Percentiles rank a stretch among this genome's conserved stretches.
Evolutionary conservation across 768 basidiomycete species (phyloP).

Genomic region (Podaxis sp.): DNA sequence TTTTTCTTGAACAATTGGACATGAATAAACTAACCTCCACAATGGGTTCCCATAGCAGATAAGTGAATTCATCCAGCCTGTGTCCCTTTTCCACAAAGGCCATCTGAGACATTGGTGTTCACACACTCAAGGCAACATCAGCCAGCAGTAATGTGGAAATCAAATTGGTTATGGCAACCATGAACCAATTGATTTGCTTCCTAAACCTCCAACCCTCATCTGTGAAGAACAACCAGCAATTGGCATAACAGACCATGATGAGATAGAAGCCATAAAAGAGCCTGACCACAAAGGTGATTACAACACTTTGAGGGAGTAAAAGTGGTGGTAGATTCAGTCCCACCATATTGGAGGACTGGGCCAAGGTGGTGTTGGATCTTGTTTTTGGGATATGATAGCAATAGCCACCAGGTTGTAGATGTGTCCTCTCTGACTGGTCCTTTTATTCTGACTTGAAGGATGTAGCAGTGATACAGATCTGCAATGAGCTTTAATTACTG

Average conservation of each 20-base stretch:
- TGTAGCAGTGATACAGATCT: too few species aligned
- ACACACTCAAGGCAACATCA: background rate
- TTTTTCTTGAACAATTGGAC: background rate
- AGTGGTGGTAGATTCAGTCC: too few species aligned
- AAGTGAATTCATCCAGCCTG: background rate
- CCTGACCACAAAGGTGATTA: background rate
- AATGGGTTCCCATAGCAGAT: background rate
- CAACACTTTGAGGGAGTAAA: background rate
- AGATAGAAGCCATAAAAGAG: conserved; percentile 6
- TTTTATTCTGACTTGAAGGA: too few species aligned
- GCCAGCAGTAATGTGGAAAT: background rate
- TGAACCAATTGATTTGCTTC: conserved; percentile 7
- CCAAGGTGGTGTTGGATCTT: too few species aligned
- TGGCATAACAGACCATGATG: background rate
- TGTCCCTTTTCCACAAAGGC: background rate
- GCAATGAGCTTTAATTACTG: too few species aligned
- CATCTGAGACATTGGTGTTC: background rate
- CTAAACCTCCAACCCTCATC: conserved; percentile 12
- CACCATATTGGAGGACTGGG: too few species aligned
- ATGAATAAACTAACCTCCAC: background rate
- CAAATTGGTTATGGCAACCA: background rate
- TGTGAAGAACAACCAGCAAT: conserved; percentile 9
- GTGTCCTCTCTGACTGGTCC: too few species aligned
- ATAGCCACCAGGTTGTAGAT: too few species aligned
- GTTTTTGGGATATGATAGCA: too few species aligned